Base-by-base conservation (phyloP, 495 filamentous ascomycete genomes). In the Penicillium cosmopolitanum region DNA sequence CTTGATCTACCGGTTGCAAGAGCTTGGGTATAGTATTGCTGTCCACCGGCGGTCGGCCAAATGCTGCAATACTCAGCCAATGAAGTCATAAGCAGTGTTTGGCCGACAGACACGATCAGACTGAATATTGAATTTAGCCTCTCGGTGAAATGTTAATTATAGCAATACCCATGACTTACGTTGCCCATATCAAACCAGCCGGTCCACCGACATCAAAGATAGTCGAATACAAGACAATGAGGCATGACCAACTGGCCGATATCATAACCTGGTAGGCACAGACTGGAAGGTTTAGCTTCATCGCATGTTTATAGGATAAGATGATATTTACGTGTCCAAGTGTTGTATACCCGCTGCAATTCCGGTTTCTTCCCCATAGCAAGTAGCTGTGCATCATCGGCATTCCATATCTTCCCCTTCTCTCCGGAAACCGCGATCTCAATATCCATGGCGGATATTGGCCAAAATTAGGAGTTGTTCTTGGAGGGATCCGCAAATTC, bases 201-300 rank as follows among this genome's bases (percentile, higher is more conserved):
- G 42, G 42, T 16, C 42, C 42, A 19, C 42, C 42, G 9, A 44
- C 42, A 44, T 44, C 42, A n/a, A 44, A 44, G 15, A 44, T 44
- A 7, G 42, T 44, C 7, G 42, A 44, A 18, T 44, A 44, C 10
- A 44, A 19, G 6, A 44, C 42, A 18, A 44, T 44, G 9, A 44
- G 42, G 42, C 42, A 44, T 44, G 42, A 44, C 42, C 42, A 44
- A 7, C 42, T 44, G 42, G 42, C 42, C 15, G 42, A 44, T 16
- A 44, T 44, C 42, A 44, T 44, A n/a, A 44, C 42, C 42, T 44
- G 42, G n/a, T 44, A 44, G 7, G 42, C 42, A 19, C 42, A 44
- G 3, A 44, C 42, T 44, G 8, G 15, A 7, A 16, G 16, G 6
- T 16, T 44, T 9, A 31, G 28, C 28, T 31, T 31, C 28, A 7